These are phyloP conservation scores for Favolaschia claudopus DNA, from an alignment of 768 basidiomycete genomes.

Conservation along the genomic window DNA sequence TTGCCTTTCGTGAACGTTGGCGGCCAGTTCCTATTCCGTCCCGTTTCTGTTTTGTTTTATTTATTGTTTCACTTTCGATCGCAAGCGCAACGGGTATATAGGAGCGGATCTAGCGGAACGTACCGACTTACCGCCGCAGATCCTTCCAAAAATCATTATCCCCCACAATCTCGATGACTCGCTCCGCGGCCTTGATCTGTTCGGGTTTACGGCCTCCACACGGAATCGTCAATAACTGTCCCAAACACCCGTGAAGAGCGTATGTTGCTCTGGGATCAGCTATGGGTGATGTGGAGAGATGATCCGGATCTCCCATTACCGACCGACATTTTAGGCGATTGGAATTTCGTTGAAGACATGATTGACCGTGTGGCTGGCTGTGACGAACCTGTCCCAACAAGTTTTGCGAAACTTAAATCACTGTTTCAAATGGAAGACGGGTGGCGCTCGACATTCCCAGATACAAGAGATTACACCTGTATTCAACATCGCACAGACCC, in stretches of 20 bases:
- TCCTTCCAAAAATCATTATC: not conserved
- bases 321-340: not conserved
- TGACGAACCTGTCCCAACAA: not conserved
- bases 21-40: too few relatives aligned
- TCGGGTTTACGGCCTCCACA: not conserved
- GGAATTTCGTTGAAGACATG: not conserved
- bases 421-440: not conserved
- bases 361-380: not conserved
- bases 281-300: too few relatives aligned
- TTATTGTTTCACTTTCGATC: too few relatives aligned
- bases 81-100: too few relatives aligned
- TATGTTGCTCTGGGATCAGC: too few relatives aligned
- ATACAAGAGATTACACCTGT: not conserved
- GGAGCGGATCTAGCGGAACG: too few relatives aligned
- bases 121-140: too few relatives aligned
- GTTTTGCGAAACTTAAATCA: not conserved
- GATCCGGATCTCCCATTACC: too few relatives aligned
- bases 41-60: too few relatives aligned
- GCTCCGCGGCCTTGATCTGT: not conserved
- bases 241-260: too few relatives aligned
- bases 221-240: too few relatives aligned
- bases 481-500: not conserved
- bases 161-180: not conserved
- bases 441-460: conserved; percentile 2
- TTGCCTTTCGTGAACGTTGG: too few relatives aligned